Conservation (phyloP, 2,329 filamentous ascomycete species). For the Leptographium wingfieldii region DNA sequence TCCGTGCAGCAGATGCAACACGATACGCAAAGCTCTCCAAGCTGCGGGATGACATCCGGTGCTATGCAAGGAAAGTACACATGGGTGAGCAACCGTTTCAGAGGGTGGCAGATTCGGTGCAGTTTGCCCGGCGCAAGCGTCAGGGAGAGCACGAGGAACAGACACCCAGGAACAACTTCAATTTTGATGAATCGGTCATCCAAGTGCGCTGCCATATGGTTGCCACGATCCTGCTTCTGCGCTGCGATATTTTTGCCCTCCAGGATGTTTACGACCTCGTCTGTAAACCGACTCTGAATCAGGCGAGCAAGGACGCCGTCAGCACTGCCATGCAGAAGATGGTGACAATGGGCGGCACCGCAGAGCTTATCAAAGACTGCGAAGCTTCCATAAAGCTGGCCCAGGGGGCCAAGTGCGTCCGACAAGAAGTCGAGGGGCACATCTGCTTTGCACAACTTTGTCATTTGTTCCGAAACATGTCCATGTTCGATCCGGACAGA, state of each 20-base stretch:
- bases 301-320: no score
- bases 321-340: no score
- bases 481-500: background rate
- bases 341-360: no score
- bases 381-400: conserved; percentile 25
- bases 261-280: no score
- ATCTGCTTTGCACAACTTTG: conserved; percentile 34
- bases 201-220: conserved; percentile 27
- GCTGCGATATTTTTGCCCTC: conserved; percentile 35
- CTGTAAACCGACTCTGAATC: no score
- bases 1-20: background rate
- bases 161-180: conserved; percentile 17
- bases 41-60: conserved; percentile 12
- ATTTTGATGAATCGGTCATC: conserved; percentile 22
- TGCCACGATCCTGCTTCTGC: conserved; percentile 30
- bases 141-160: background rate
- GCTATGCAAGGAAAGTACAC: conserved; percentile 18
- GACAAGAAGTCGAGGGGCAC: conserved; percentile 35
- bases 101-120: conserved; percentile 30
- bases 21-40: conserved; percentile 14
- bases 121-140: conserved; percentile 23
- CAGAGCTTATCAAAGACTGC: conserved; percentile 23
- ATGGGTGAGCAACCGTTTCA: conserved; percentile 37
- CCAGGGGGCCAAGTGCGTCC: conserved; percentile 19
- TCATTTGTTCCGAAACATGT: conserved; percentile 13